Evolutionary conservation across 164 flowering plant genomes (phyloP).

Genomic region (Stephania cephalantha): DNA sequence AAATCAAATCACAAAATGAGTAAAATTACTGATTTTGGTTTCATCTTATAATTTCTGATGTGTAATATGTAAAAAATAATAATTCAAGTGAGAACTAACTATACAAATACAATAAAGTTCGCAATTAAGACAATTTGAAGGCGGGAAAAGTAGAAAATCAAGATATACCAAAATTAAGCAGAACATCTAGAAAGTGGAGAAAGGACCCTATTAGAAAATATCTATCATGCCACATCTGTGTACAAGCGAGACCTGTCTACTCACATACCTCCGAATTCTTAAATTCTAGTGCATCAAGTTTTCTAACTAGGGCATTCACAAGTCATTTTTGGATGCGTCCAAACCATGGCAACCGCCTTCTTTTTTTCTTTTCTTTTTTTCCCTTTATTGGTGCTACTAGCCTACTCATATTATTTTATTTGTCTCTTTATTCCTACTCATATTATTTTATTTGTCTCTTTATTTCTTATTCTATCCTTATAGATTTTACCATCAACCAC

Average conservation of each 20-base stretch:
- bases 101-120: background rate
- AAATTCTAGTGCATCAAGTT: too few relatives aligned
- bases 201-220: background rate
- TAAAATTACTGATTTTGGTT: background rate
- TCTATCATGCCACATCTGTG: background rate
- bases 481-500: too few relatives aligned
- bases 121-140: background rate
- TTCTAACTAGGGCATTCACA: too few relatives aligned
- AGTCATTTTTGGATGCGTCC: too few relatives aligned
- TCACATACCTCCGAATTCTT: too few relatives aligned
- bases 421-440: too few relatives aligned
- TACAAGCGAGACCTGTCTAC: background rate
- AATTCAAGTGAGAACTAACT: background rate
- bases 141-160: background rate
- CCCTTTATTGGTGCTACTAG: too few relatives aligned
- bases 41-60: background rate
- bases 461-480: too few relatives aligned
- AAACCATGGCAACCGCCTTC: too few relatives aligned
- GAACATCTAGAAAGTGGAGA: background rate
- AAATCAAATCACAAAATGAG: background rate
- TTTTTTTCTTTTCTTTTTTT: too few relatives aligned
- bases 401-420: too few relatives aligned
- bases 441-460: too few relatives aligned
- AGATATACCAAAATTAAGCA: background rate
- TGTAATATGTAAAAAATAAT: background rate